These are phyloP conservation scores for Thyridium curvatum DNA, from an alignment of 2,329 filamentous ascomycete genomes.

Conservation along the genomic window DNA sequence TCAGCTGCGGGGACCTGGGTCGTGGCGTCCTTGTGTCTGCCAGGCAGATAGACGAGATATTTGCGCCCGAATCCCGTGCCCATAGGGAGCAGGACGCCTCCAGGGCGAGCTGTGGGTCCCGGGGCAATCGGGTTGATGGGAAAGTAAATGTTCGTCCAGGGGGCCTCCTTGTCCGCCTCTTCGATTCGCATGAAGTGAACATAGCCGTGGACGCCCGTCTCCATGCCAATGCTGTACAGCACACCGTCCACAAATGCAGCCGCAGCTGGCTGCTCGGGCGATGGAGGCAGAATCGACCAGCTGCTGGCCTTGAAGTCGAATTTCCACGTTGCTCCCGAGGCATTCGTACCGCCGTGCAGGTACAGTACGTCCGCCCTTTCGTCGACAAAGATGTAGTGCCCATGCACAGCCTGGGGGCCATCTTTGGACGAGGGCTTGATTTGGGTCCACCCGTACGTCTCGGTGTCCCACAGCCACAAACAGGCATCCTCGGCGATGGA, in stretches of 20 bases:
- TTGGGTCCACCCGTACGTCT: slow-evolving; percentile 24
- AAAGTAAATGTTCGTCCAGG: slow-evolving; percentile 29
- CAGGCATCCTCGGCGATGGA: slow-evolving; percentile 21
- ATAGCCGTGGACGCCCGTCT: slow-evolving; percentile 22
- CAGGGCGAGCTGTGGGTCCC: slow-evolving; percentile 33
- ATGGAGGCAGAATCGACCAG: slow-evolving; percentile 42
- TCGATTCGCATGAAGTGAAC: slow-evolving; percentile 25
- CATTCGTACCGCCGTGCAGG: slow-evolving; percentile 35
- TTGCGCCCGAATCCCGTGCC: slow-evolving; percentile 44
- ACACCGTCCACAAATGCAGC: slow-evolving; percentile 35
- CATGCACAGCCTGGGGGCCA: slow-evolving; percentile 21
- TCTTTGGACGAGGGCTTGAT: slow-evolving; percentile 21
- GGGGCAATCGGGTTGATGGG: slow-evolving; percentile 27
- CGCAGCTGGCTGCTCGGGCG: slow-evolving; percentile 28
- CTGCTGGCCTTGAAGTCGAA: slow-evolving; percentile 40
- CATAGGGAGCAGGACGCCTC: slow-evolving; percentile 36
- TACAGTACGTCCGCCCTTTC: slow-evolving; percentile 41
- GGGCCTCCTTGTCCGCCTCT: slow-evolving; percentile 20
- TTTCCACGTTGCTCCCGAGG: slow-evolving; percentile 38
- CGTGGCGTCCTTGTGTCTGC: slow-evolving; percentile 17
- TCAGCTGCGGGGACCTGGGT: slow-evolving; percentile 10
- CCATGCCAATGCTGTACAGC: slow-evolving; percentile 38
- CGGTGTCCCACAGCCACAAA: slow-evolving; percentile 31
- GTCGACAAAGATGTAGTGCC: slow-evolving; percentile 28
- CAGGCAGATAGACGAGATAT: slow-evolving; percentile 45